phyloP scores from a whole-genome alignment of 257 asterid species.

The Solanum dulcamara region DNA sequence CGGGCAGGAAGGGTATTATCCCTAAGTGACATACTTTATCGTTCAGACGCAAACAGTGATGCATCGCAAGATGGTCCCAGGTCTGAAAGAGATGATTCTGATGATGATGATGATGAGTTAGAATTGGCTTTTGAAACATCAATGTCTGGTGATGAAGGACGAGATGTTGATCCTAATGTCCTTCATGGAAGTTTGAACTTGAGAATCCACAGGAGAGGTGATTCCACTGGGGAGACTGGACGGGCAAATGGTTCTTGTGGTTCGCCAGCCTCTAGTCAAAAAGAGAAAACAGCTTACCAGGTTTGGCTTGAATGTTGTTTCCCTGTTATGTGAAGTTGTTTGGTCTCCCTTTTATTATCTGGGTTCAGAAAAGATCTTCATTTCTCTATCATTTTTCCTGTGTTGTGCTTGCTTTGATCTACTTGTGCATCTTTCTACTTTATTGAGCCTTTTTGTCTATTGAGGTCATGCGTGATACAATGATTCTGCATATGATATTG shows the following conservation, averaged over 20 bases:
- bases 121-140: conserved; percentile 78
- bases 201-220: conserved; percentile 53
- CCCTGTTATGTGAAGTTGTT: neutral
- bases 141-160: conserved; percentile 48
- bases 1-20: conserved; percentile 58
- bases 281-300: conserved; percentile 46
- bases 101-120: conserved; percentile 68
- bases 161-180: conserved; percentile 35
- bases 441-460: neutral
- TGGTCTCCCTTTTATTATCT: neutral
- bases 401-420: neutral
- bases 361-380: neutral
- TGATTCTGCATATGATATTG: neutral
- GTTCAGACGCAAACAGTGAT: conserved; percentile 61
- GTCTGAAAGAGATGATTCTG: conserved; percentile 78
- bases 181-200: conserved; percentile 63
- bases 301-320: conserved; percentile 23
- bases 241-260: conserved; percentile 35
- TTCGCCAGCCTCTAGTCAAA: conserved; percentile 29
- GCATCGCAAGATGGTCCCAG: conserved; percentile 45
- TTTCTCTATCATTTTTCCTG: neutral
- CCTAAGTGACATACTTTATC: conserved; percentile 75
- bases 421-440: neutral
- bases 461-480: neutral
- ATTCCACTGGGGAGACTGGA: conserved; percentile 38